Base-by-base conservation (phyloP, 768 basidiomycete species). In the Trametes cingulata region DNA sequence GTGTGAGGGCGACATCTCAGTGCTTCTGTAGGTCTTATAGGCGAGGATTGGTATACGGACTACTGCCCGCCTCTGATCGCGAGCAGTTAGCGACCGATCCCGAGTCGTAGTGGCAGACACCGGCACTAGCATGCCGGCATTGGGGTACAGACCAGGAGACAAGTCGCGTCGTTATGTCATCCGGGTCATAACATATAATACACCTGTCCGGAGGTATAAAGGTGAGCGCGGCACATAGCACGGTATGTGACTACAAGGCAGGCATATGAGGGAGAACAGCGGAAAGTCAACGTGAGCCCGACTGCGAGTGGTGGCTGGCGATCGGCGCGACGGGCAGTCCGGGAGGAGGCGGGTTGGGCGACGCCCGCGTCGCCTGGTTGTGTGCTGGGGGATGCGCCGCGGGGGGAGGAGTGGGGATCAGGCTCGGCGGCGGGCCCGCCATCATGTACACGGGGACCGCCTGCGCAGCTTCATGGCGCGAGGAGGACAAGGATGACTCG, bases 401-500 rank as follows among this genome's bases (percentile, higher is more conserved):
- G 4, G 63, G 56, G 14, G 58, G 66, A 12, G 60, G 56, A 4
- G 56, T 19, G 4, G 64, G 63, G n/a, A 64, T 51, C 20, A 62
- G 40, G 2, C 61, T 41, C 27, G 60, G 63, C n/a, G 64, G 48
- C 7, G 68, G 68, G 10, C 62, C 61, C 1, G 65, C 58, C 43
- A 67, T 58, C 62, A 69, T 63, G 33, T 65, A 69, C 50, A 69
- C 60, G 14, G 65, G 68, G 15, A 65, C 52, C 1, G 65, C 67
- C 54, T 66, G 65, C 19, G 36, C 52, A 24, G 47, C 13, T 20
- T 40, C 14, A 6, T 51, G 35, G 39, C 46, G 51, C 3, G 56
- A 50, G 17, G 48, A 37, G 25, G 54, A 52, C 22, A 39, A 45
- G 36, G 50, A 29, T 5, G 47, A 47, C 2, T 42, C 20, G n/a